Base-by-base conservation (phyloP, 2,329 filamentous ascomycete genomes). In the Epichloe coenophiala region DNA sequence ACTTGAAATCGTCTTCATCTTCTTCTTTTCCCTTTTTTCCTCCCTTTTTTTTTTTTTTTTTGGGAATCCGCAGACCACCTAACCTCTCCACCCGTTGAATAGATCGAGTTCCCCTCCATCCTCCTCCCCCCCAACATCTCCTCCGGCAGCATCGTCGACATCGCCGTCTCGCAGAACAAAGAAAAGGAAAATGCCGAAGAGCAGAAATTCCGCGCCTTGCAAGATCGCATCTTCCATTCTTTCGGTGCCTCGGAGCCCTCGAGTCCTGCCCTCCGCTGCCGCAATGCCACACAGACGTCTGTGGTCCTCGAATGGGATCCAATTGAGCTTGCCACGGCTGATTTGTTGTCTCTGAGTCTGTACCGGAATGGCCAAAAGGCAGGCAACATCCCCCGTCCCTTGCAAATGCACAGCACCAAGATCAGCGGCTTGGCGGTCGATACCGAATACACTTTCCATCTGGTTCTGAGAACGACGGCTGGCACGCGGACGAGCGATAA, bases 71-170 rank as follows among this genome's bases (percentile, higher is more conserved):
- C 38, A 27, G n/a, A 37, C 31, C 35, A 5, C 17, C 21, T 31
- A 31, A 17, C 15, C n/a, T 31, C n/a, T 31, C 9, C 17, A 19
- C 11, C 23, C 3, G 31, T 38, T 17, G n/a, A 15, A 15, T 66
- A 97, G 91, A 97, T 98, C 66, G 93, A 98, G 67, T 98, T 98
- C 64, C 93, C 93, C 37, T 97, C 93, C 45, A 95, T 98, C 58
- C 86, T 98, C 47, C 83, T 98, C 15, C 93, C 93, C 93, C 86
- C 87, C 55, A 90, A 95, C 66, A 98, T 98, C 68, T 84, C 88
- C 55, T 95, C 89, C 15, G 93, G 93, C 59, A 94, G 87, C 66
- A 97, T 98, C 62, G 93, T 98, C 67, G 93, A 98, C 69, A 97
- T 98, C 68, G 89, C 88, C 54, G 93, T 98, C 58, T 77, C 84